Evolutionary conservation across 2,329 filamentous ascomycete genomes (phyloP).

Genomic region (Phoma sp.): DNA sequence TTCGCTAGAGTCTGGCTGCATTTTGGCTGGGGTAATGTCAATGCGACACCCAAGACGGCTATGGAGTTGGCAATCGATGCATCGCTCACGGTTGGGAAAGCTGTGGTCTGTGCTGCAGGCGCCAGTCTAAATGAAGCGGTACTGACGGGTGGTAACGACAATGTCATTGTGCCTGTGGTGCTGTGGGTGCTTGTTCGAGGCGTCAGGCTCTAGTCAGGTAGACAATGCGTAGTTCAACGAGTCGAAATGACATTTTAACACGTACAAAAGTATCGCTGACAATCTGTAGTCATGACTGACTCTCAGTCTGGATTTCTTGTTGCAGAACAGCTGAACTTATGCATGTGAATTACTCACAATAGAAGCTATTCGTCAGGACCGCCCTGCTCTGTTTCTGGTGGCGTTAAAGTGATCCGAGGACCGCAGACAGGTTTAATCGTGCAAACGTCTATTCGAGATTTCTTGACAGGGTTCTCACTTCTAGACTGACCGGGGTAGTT

Average conservation of each 20-base stretch:
- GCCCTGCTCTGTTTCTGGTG: too few species aligned
- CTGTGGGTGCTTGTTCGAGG: conserved; percentile 92
- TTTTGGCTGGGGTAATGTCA: conserved; percentile 68
- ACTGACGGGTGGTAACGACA: conserved; percentile 95
- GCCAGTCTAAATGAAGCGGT: conserved; percentile 95
- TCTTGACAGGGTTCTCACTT: too few species aligned
- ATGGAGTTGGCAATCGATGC: conserved; percentile 33
- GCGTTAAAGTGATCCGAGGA: too few species aligned
- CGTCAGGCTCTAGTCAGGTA: conserved; percentile 53
- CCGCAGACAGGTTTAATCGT: too few species aligned
- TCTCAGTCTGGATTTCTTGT: too few species aligned
- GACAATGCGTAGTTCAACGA: neutral
- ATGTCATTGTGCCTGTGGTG: conserved; percentile 92
- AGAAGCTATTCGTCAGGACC: too few species aligned
- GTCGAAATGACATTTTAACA: too few species aligned
- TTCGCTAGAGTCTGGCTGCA: conserved; percentile 75
- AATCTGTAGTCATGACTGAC: too few species aligned
- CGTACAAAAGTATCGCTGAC: too few species aligned
- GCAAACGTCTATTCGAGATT: too few species aligned
- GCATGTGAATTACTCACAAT: too few species aligned
- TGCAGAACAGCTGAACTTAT: too few species aligned
- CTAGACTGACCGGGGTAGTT: neutral
- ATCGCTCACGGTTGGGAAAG: conserved; percentile 59
- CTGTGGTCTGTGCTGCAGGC: conserved; percentile 71
- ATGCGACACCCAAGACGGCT: conserved; percentile 50